Evolutionary conservation across 2,329 filamentous ascomycete species (phyloP).

Genomic region (Scorias spongiosa): DNA sequence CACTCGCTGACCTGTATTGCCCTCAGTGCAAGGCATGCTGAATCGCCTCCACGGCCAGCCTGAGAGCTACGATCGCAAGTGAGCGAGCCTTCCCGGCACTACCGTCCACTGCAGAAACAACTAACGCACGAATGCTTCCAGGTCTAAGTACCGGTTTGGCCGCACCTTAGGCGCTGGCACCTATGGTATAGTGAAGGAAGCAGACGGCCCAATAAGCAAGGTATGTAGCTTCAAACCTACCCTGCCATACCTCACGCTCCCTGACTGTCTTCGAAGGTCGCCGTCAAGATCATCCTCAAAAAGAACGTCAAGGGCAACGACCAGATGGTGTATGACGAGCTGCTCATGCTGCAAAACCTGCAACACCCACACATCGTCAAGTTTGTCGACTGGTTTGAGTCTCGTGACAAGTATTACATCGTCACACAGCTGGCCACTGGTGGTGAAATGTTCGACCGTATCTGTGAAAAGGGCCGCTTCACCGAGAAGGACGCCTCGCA

Average conservation of each 20-base stretch:
- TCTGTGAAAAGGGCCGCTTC: slow-evolving; percentile 95
- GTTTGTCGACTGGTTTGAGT: slow-evolving; percentile 99
- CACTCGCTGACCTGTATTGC: slow-evolving; percentile 24
- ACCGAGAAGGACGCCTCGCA: slow-evolving; percentile 95
- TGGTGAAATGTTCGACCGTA: slow-evolving; percentile 92
- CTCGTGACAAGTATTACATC: slow-evolving; percentile 98
- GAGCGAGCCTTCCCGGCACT: neutral
- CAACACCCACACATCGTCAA: slow-evolving; percentile 91
- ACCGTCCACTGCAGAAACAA: too few relatives aligned
- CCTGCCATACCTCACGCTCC: too few relatives aligned
- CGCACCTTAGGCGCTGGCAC: slow-evolving; percentile 89
- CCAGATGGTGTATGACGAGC: slow-evolving; percentile 95
- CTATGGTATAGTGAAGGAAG: slow-evolving; percentile 95
- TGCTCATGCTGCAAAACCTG: slow-evolving; percentile 81
- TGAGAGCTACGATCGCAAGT: slow-evolving; percentile 78
- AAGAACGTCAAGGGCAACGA: slow-evolving; percentile 98
- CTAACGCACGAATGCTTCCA: slow-evolving; percentile 24
- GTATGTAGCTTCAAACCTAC: neutral
- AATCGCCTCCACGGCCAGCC: slow-evolving; percentile 94
- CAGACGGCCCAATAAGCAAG: slow-evolving; percentile 68
- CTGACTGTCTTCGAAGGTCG: slow-evolving; percentile 35
- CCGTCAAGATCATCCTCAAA: slow-evolving; percentile 98
- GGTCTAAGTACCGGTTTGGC: slow-evolving; percentile 86
- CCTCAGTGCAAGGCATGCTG: slow-evolving; percentile 45
- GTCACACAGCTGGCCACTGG: slow-evolving; percentile 92